Percentiles rank a stretch among this genome's conserved stretches.
These are phyloP conservation scores for Dipteronia dyeriana DNA, from an alignment of 345 rosid species.

Conservation along the genomic window DNA sequence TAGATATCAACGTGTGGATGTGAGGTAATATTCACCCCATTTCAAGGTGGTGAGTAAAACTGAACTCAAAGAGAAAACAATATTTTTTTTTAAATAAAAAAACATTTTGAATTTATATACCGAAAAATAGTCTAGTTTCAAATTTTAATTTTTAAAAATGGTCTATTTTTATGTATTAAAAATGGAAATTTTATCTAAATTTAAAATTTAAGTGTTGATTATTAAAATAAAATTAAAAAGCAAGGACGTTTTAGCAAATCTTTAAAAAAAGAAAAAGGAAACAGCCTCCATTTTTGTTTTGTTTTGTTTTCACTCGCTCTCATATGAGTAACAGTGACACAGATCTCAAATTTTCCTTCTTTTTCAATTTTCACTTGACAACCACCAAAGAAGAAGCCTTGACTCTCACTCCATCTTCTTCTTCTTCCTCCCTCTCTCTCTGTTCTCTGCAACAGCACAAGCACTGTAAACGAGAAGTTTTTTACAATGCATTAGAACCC, in stretches of 20 bases:
- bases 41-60: no score
- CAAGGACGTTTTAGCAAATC: not conserved
- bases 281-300: not conserved
- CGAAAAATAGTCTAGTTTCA: no score
- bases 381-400: constrained; percentile 12
- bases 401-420: constrained; percentile 11
- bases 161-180: no score
- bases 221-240: not conserved
- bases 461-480: no score
- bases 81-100: no score
- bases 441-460: not conserved
- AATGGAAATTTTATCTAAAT: no score
- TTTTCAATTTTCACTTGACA: not conserved
- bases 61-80: no score
- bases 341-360: constrained; percentile 2
- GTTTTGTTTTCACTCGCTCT: not conserved
- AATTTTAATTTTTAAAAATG: no score
- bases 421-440: not conserved
- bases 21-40: no score
- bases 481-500: not conserved
- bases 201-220: no score
- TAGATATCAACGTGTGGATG: no score
- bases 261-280: not conserved
- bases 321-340: not conserved
- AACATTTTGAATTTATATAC: no score